Base-by-base conservation (phyloP, 192 early-diverging fungal genomes). In the Podila minutissima region DNA sequence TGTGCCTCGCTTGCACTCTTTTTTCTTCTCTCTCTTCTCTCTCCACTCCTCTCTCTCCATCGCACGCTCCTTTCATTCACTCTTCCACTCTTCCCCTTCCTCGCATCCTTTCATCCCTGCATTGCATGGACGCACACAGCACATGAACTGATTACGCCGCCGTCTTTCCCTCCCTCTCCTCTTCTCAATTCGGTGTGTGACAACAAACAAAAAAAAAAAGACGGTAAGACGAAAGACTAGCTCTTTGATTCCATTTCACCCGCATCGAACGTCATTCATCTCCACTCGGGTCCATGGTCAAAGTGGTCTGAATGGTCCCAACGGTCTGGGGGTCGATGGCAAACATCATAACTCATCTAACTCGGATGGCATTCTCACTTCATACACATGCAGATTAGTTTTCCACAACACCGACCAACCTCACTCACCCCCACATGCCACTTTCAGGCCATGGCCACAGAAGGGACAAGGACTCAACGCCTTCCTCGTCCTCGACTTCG, bases 401-500 rank as follows among this genome's bases (percentile, higher is more conserved):
- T 29, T 29, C 41, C 15, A 46, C 29, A 48, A 11, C 55, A 15
- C 20, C 38, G 11, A 46, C 67, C 31, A 35, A 24, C 51, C 31
- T 20, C 41, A 4, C 20, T 2, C 33, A 33, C 29, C 12, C 29
- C 51, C 12, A 31, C 65, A n/a, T 46, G 50, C 48, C 66, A 1
- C 46, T 31, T 37, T 57, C 49, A 28, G 50, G 66, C 33, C 66
- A 53, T 15, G 50, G 66, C 33, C 66, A 53, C n/a, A 26, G 17
- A 28, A 59, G 13, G 57, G 35, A 26, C 38, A 32, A 69, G 38
- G 51, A 35, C 24, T 35, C 57, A 22, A 28, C 55, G 8, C 46
- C 58, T 28, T 62, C 68, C 48, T 69, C 68, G 7, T 62, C 68
- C n/a, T 62, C 53, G 28, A 35, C 26, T 11, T 53, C 65, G 29